Evolutionary conservation across 2,329 filamentous ascomycete species (phyloP), one percentile per base, ranked within the genome.

Genomic region (Alternaria rosae): DNA sequence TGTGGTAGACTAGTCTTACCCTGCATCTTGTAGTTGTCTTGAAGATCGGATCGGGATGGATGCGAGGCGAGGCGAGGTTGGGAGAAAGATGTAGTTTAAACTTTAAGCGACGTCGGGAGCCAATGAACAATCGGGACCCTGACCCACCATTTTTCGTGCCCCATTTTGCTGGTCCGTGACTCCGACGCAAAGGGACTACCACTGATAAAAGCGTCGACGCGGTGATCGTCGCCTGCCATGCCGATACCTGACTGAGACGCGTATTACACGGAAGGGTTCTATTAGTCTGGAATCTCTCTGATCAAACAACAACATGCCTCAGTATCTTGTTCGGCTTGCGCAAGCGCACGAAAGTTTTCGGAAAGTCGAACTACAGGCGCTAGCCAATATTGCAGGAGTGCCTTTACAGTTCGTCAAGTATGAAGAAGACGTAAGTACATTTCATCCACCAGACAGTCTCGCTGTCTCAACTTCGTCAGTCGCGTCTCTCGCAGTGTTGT

Each of bases 311-410:
- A 63, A 38, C 30, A 79, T 79, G 77, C 76, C 75, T 88, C 88
- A 96, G 65, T 98, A 92, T 75, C 86, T 99, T 62, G 89, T 99
- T 67, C 92, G 94, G 71, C 93, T 98, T 77, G 91, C 90, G 45
- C 95, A 98, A 80, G 85, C 87, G 61, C 94, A 98, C 78, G 93
- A 97, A 82, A 91, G 88, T n/a, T 99, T 99, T 77, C 91, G 94
- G 41, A 84, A 89, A 58, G 88, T 94, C 4, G 95, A 99, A 79
- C 86, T 97, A 13, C 83, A 94, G 73, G 89, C 95, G 23, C 83
- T 99, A 20, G 93, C 93, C 5, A 82, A 88, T 10, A 77, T 94
- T 6, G 86, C 89, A 58, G 85, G 85, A 10, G 82, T 95, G 35
- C 80, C 90, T 23, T 76, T 97, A 54, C 85, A 92, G 68, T 85